Evolutionary conservation across 208 protist species (phyloP).

Genomic region (Wallacemonas sp.): DNA sequence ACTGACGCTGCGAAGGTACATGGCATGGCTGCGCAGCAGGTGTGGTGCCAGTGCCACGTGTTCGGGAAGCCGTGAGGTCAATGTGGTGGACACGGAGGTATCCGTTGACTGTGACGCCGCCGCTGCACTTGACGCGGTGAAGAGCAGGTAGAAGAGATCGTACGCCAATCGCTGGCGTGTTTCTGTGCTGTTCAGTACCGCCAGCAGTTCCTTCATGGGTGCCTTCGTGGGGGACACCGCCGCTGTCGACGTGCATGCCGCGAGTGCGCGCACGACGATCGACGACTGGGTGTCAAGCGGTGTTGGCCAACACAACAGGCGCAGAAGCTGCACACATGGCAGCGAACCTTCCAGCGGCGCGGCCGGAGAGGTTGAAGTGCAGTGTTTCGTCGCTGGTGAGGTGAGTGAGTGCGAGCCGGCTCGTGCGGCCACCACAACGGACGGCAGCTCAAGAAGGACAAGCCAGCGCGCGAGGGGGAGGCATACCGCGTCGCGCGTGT

Average conservation of each 20-base stretch:
- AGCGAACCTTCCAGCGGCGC: background rate
- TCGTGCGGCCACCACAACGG: background rate
- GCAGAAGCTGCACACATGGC: conserved; percentile 31
- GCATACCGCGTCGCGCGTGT: background rate
- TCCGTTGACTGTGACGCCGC: background rate
- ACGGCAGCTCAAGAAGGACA: background rate
- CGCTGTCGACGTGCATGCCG: background rate
- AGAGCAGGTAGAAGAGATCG: conserved; percentile 38
- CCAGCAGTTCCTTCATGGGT: conserved; percentile 24
- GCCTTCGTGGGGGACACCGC: background rate
- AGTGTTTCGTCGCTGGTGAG: too few relatives aligned
- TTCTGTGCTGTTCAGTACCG: conserved; percentile 31
- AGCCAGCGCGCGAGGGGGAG: conserved; percentile 11
- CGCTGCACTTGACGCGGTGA: conserved; percentile 17
- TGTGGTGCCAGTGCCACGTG: background rate
- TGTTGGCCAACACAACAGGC: conserved; percentile 45
- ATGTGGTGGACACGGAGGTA: background rate
- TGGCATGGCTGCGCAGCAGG: background rate
- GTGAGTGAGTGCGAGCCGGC: too few relatives aligned
- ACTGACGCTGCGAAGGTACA: conserved; percentile 13
- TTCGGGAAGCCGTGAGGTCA: background rate
- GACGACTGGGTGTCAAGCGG: conserved; percentile 32
- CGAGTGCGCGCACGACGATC: conserved; percentile 32
- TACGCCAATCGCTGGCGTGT: conserved; percentile 42
- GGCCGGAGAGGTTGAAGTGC: too few relatives aligned